Base-by-base conservation (phyloP, 129 eudicot genomes). In the Logfia minima region DNA sequence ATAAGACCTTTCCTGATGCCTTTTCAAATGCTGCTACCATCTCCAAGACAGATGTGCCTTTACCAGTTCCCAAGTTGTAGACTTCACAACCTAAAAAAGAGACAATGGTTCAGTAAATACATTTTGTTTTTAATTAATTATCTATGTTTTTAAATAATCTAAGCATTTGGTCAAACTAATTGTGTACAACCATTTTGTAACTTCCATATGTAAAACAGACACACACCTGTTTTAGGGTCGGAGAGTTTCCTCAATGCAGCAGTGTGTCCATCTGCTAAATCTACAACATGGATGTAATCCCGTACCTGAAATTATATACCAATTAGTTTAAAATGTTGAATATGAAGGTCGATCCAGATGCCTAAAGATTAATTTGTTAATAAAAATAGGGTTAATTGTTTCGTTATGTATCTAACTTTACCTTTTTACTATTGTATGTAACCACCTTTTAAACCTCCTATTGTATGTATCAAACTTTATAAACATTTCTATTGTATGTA, bases 21-120 rank as follows among this genome's bases (percentile, higher is more conserved):
- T 84, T 88, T 84, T 93, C 98, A 76, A 93, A 93, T 63, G 98
- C 95, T 35, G 95, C 90, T n/a, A 93, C 97, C 98, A 93, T 93
- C 83, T 93, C 96, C 68, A 93, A 82, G 13, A 93, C 98, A 37
- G 98, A 88, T 45, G 98, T 88, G 32, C 98, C 98, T 55, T 90
- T 87, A 22, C 98, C 98, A 0, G 97, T 93, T 71, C 98, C 98
- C 86, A 93, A 81, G 79, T 93, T 93, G 87, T 90, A 93, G 24
- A 86, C 96, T 82, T 90, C 97, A 81, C 97, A 90, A 29, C 91
- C 98, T 93, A 84, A 75, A 70, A 32, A 59, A 22, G 24, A 0
- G 64, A 80, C 9, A 8, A 43, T 6, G 13, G 31, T 56, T 32
- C 48, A 34, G 68, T 65, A 14, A 24, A 53, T 7, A 7, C 21